Evolutionary conservation across 495 filamentous ascomycete species (phyloP), one percentile per base, ranked within the genome.

Genomic region (Aspergillus cristatus): DNA sequence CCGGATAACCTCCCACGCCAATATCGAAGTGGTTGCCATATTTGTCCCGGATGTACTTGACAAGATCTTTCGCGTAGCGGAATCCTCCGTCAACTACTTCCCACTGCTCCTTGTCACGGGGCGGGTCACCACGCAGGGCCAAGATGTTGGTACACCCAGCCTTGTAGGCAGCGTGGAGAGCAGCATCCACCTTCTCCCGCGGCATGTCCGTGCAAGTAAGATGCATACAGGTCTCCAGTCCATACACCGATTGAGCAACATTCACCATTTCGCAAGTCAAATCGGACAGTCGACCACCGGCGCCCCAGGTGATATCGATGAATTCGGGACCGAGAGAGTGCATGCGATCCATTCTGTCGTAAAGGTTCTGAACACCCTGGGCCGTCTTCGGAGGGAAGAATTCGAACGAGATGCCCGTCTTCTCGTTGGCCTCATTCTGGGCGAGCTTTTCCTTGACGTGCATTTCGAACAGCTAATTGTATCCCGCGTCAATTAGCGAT

Each of bases 341-440:
- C 93, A 99, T 99, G 55, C 89, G 87, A 67, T 99, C 88, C 85
- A 99, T 97, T 49, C 89, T 83, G 57, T 99, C 93, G 67, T 99
- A 99, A 38, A 99, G 78, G 58, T 99, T 99, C 69, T 97, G 93
- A 7, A 99, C 90, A 74, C 93, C 93, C 72, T 81, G 58, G 1
- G 91, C 90, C 1, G 93, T 99, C 67, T 99, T 99, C n/a, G 93
- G 93, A 32, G 93, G 90, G 64, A 97, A 99, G 72, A 94, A 99
- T 65, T 99, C 93, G 60, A 99, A 99, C 18, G 93, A 97, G 73
- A 96, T 94, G 38, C 84, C 86, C 33, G 88, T 81, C 46, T 78
- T 74, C 55, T 76, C 76, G 42, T 81, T 74, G 43, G 70, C 68
- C 51, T 86, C 72, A 66, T 86, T 82, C 51, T 90, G 84, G 44